Evolutionary conservation across 2,329 filamentous ascomycete genomes (phyloP), one percentile per base, ranked within the genome.

Genomic region (Fusarium mundagurra): DNA sequence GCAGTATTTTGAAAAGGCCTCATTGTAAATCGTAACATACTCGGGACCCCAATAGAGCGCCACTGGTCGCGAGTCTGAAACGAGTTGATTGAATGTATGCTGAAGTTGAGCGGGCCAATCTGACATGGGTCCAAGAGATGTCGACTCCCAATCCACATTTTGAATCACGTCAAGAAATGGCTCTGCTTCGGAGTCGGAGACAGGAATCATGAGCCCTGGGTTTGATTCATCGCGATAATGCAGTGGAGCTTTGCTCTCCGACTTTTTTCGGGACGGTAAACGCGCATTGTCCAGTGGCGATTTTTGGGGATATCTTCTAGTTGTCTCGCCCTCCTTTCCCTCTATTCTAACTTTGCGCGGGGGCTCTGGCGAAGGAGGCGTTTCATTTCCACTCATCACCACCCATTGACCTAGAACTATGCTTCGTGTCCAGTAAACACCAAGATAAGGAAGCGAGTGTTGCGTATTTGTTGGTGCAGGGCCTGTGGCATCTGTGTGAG

Each of bases 1-100:
- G 57, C 90, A 90, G 24, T 92, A 85, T 64, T 87, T 83, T 66
- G 89, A 86, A 75, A 92, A 92, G 2, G 90, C 88, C 78, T 92
- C 90, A 72, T 93, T 93, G 81, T 93, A 93, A 8, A 93, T 88
- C 13, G 90, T 89, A 29, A 90, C 86, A 53, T 90, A 85, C 39
- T 92, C 86, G 6, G 86, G 83, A 3, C 90, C 90, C 90, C 90
- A 92, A 74, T 92, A 92, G 81, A 91, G 89, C 16, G 88, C 89
- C 31, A 88, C 86, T 9, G 88, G 87, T 24, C 83, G 80, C 10
- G 83, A 83, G 74, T 86, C 85, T 24, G 84, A 82, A 50, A 87
- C 80, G 20, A 85, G 80, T 66, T 86, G 82, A 44, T 83, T 82
- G 60, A 84, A 84, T 9, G 81, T 81, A 62, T 87, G 84, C 39